These are phyloP conservation scores for Coemansia sp. DNA, from an alignment of 371 early-diverging fungal species.

Conservation along the genomic window DNA sequence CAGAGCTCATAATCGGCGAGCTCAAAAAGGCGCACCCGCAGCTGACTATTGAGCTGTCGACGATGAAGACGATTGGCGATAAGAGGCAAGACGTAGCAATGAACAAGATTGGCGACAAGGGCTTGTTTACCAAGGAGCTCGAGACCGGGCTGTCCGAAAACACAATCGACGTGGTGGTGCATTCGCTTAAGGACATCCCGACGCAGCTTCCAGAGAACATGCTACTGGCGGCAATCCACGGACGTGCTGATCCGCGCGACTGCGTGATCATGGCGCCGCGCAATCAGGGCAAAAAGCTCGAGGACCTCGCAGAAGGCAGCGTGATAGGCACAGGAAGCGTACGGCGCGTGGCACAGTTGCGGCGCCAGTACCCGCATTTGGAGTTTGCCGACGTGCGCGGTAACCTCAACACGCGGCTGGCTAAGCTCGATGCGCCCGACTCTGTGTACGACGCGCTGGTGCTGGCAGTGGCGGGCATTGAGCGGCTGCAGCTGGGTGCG, in stretches of 20 bases:
- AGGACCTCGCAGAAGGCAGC: conserved; percentile 72
- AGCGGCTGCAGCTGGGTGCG: conserved; percentile 65
- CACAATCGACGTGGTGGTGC: conserved; percentile 85
- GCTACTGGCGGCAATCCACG: conserved; percentile 77
- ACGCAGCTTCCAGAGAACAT: conserved; percentile 86
- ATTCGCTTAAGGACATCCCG: conserved; percentile 93
- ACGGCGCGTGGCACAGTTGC: conserved; percentile 87
- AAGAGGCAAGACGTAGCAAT: conserved; percentile 81
- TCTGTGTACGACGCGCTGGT: conserved; percentile 78
- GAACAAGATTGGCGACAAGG: conserved; percentile 89
- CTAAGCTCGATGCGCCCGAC: conserved; percentile 80
- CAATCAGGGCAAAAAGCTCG: conserved; percentile 52
- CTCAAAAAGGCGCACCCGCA: conserved; percentile 59
- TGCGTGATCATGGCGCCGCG: conserved; percentile 70
- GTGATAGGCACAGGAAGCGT: conserved; percentile 92
- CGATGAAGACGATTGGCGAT: conserved; percentile 89
- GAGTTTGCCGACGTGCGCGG: conserved; percentile 77
- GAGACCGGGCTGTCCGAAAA: conserved; percentile 76
- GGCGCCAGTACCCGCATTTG: conserved; percentile 74
- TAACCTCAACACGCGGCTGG: conserved; percentile 83
- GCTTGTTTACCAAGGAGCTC: conserved; percentile 93
- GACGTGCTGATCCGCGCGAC: conserved; percentile 88
- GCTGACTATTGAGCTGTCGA: conserved; percentile 60
- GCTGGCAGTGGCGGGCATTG: conserved; percentile 88
- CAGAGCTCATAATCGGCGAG: conserved; percentile 67